Evolutionary conservation across 805 yeast genomes (phyloP).

Genomic region (Pichia exigua): DNA sequence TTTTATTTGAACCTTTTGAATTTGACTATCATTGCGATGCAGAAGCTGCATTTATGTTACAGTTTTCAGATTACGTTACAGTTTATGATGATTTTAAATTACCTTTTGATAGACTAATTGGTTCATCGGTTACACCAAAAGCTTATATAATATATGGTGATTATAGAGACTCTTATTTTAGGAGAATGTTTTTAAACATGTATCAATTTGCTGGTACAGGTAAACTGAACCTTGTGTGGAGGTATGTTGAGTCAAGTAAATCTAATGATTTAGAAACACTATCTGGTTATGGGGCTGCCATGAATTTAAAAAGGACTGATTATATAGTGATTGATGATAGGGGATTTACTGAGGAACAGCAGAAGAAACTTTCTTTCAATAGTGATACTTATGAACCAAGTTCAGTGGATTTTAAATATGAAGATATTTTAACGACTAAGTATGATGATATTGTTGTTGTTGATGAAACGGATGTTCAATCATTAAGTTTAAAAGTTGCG

Average conservation of each 20-base stretch:
- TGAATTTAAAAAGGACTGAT: slow-evolving; percentile 59
- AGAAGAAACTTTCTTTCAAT: slow-evolving; percentile 21
- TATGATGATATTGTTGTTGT: slow-evolving; percentile 28
- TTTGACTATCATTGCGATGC: slow-evolving; percentile 49
- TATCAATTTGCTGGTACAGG: slow-evolving; percentile 51
- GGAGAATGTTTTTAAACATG: slow-evolving; percentile 50
- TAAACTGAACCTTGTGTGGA: slow-evolving; percentile 66
- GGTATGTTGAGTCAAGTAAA: slow-evolving; percentile 44
- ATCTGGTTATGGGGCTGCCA: slow-evolving; percentile 60
- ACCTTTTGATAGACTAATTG: slow-evolving; percentile 61
- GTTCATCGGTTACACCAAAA: slow-evolving; percentile 31
- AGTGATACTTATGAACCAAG: neutral
- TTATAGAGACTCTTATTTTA: slow-evolving; percentile 40
- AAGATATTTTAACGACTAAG: neutral
- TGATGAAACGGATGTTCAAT: slow-evolving; percentile 26
- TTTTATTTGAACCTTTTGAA: slow-evolving; percentile 33
- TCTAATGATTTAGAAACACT: slow-evolving; percentile 25
- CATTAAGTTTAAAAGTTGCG: slow-evolving; percentile 35
- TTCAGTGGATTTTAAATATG: neutral
- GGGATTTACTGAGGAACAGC: slow-evolving; percentile 27
- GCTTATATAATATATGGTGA: slow-evolving; percentile 60
- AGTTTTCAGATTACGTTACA: slow-evolving; percentile 36
- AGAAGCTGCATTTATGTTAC: slow-evolving; percentile 73
- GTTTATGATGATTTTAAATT: slow-evolving; percentile 15
- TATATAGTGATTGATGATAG: slow-evolving; percentile 60